A percentile compares a stretch with the other conserved stretches of the same genome.
These are phyloP conservation scores for Aspergillus persii DNA, from an alignment of 2,329 filamentous ascomycete genomes.

Conservation along the genomic window DNA sequence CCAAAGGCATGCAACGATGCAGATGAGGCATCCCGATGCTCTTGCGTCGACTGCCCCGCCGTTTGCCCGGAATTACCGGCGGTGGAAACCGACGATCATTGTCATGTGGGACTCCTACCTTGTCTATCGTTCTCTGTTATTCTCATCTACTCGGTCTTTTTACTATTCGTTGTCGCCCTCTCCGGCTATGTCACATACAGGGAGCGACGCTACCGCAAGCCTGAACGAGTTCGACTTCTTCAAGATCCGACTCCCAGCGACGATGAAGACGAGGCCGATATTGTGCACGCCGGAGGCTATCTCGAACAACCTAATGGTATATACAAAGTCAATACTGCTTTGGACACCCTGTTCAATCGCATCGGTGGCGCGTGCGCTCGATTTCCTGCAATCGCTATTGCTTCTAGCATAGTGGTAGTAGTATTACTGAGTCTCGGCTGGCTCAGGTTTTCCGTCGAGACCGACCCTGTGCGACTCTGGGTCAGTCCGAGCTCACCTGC, in stretches of 20 bases:
- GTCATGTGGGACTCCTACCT: conserved; percentile 81
- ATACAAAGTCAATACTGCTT: conserved; percentile 80
- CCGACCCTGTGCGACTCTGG: conserved; percentile 87
- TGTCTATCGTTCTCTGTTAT: conserved; percentile 93
- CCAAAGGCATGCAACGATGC: conserved; percentile 88
- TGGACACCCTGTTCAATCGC: conserved; percentile 74
- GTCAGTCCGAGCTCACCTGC: conserved; percentile 92
- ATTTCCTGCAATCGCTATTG: conserved; percentile 82
- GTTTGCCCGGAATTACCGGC: conserved; percentile 80
- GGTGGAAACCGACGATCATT: conserved; percentile 67
- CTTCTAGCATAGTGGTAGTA: conserved; percentile 70
- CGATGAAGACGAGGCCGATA: conserved; percentile 89
- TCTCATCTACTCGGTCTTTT: conserved; percentile 73
- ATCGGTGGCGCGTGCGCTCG: conserved; percentile 77
- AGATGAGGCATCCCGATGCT: conserved; percentile 81
- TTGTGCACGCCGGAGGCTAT: conserved; percentile 72
- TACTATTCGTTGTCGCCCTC: conserved; percentile 66
- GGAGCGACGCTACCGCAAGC: conserved; percentile 70
- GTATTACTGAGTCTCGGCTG: conserved; percentile 80
- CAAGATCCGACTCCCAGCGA: conserved; percentile 83
- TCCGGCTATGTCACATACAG: conserved; percentile 74
- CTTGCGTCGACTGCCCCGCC: conserved; percentile 86
- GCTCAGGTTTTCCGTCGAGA: conserved; percentile 85
- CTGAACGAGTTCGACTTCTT: conserved; percentile 79
- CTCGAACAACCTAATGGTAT: conserved; percentile 74